Percentiles rank a stretch among this genome's conserved stretches.
phyloP scores from a whole-genome alignment of 805 yeast species.

The Kuraishia molischiana region DNA sequence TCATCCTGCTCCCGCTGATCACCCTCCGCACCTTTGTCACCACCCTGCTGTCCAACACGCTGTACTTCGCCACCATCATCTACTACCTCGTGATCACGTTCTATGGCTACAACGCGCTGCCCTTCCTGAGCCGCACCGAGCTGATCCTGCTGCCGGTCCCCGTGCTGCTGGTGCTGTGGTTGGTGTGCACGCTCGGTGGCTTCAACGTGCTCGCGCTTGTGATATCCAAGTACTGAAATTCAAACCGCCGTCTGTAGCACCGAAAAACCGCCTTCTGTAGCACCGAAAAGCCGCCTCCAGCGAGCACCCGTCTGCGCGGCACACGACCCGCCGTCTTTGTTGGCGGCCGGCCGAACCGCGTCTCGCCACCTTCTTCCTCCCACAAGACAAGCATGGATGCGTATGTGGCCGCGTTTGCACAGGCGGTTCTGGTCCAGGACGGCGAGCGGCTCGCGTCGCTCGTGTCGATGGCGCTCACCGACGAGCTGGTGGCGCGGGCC shows the following conservation, averaged over 20 bases:
- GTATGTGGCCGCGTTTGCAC: conserved; percentile 2
- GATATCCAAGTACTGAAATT: no score
- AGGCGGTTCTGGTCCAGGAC: conserved; percentile 2
- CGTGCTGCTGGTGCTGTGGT: conserved; percentile 44
- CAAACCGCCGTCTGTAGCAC: no score
- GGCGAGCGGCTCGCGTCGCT: conserved; percentile 1
- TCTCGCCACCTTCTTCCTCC: no score
- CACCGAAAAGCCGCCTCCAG: no score
- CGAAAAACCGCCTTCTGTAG: no score
- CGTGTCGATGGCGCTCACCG: conserved; percentile 3
- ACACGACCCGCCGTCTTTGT: no score
- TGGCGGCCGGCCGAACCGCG: no score
- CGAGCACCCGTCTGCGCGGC: no score
- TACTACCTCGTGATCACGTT: conserved; percentile 77
- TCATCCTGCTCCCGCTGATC: conserved; percentile 63
- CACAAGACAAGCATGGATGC: conserved; percentile 1
- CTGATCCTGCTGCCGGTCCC: conserved; percentile 56
- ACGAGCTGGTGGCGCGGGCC: conserved; percentile 2
- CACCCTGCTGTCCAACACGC: conserved; percentile 65
- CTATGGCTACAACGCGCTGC: conserved; percentile 79
- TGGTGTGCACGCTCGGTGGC: conserved; percentile 50
- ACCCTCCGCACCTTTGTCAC: conserved; percentile 56
- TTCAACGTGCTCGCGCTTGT: no score
- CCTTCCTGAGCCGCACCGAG: conserved; percentile 56
- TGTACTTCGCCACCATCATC: conserved; percentile 64